Evolutionary conservation across 2,329 filamentous ascomycete species (phyloP), one percentile per base, ranked within the genome.

Genomic region (Epichloe amarillans): DNA sequence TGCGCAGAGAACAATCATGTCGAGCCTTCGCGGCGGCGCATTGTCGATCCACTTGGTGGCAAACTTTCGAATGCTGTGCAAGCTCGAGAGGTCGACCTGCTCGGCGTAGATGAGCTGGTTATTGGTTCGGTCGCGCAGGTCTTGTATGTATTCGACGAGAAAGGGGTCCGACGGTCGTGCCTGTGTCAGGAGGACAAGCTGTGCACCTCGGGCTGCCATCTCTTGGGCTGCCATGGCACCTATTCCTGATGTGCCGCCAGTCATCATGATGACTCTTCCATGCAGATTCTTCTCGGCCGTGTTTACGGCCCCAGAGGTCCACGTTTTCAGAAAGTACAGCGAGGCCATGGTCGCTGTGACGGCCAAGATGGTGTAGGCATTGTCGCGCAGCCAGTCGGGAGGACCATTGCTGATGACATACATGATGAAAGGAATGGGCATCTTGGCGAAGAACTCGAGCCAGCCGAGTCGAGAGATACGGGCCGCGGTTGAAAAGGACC

Each of bases 31-130:
- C 8, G 90, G 88, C 3, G 93, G 91, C 21, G 86, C 80, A 66
- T 96, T 97, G 66, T 98, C 91, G 57, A 98, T 88, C 91, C 94
- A 98, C 71, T 88, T 91, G 0, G 93, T 98, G 12, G 93, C 93
- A 65, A 98, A 98, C 55, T 83, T 77, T 39, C 93, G 86, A 59
- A 98, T 84, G 65, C 87, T 94, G 65, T 95, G 82, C n/a, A 98
- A 73, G 15, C 85, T 91, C 12, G 84, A 72, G 30, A 98, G 79
- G 63, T 98, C 89, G 59, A 95, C 88, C 68, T 95, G 87, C 67
- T 98, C 93, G 53, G 93, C 89, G 61, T 95, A 97, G 58, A 98
- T 88, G 62, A 98, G 75, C 52, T 90, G 75, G 69, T 97, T 97
- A 35, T 79, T 76, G 7, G 88, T 88, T 50, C 76, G 73, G 30